phyloP scores from a whole-genome alignment of 2,329 filamentous ascomycete genomes.

The Aureobasidium leucospermi region DNA sequence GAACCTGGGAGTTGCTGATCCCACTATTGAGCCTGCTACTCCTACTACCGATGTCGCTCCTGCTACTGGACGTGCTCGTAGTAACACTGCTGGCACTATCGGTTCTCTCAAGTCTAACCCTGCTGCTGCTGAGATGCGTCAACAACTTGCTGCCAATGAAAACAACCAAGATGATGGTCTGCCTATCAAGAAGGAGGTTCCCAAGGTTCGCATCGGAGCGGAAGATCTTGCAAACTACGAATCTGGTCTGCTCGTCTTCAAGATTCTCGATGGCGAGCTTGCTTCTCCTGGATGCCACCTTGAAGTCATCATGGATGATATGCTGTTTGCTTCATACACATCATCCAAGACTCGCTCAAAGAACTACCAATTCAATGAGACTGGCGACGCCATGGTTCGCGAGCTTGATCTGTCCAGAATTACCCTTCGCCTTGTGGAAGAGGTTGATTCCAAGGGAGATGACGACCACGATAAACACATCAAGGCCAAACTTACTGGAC shows the following conservation, averaged over 20 bases:
- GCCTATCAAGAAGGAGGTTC: constrained; percentile 49
- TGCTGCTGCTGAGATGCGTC: constrained; percentile 32
- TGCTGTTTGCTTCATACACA: constrained; percentile 81
- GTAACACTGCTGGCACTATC: constrained; percentile 33
- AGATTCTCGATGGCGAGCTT: constrained; percentile 82
- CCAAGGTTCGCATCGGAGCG: constrained; percentile 69
- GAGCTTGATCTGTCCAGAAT: constrained; percentile 95
- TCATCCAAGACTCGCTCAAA: constrained; percentile 68
- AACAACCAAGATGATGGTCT: constrained; percentile 37
- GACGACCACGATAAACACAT: constrained; percentile 60
- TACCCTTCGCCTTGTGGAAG: constrained; percentile 78
- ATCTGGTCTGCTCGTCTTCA: constrained; percentile 89
- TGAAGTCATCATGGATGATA: constrained; percentile 89
- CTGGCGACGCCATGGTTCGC: constrained; percentile 85
- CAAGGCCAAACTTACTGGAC: constrained; percentile 74
- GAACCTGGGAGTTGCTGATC: constrained; percentile 14
- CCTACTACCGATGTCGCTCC: constrained; percentile 17
- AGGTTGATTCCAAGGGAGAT: constrained; percentile 64
- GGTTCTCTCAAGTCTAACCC: constrained; percentile 30
- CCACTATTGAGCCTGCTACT: constrained; percentile 18
- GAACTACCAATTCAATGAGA: constrained; percentile 69
- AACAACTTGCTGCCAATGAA: constrained; percentile 41
- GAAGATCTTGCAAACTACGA: constrained; percentile 82
- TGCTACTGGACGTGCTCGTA: constrained; percentile 17
- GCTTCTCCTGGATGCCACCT: constrained; percentile 67